These are phyloP conservation scores for Daldinia sp. DNA, from an alignment of 2,329 filamentous ascomycete genomes.

Conservation along the genomic window DNA sequence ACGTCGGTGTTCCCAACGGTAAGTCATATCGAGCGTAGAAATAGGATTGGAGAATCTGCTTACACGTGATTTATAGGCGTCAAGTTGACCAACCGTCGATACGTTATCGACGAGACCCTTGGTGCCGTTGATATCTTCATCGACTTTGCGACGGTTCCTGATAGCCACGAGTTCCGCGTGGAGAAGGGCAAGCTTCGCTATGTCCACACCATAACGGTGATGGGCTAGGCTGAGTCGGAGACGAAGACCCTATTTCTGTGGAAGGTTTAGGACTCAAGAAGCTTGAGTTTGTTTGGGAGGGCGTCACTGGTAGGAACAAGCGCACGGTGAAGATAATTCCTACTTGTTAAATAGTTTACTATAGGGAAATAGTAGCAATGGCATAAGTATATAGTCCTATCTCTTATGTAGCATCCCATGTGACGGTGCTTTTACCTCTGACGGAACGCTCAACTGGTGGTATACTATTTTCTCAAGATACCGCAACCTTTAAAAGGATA, in stretches of 20 bases:
- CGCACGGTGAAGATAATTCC: too few species aligned
- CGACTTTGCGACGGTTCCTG: conserved; percentile 45
- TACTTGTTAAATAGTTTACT: too few species aligned
- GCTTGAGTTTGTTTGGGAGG: too few species aligned
- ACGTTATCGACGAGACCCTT: conserved; percentile 45
- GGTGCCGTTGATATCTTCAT: conserved; percentile 46
- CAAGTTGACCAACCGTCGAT: conserved; percentile 41
- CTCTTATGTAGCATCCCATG: too few species aligned
- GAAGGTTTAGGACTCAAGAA: neutral
- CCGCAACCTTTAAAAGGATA: too few species aligned
- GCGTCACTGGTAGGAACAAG: too few species aligned
- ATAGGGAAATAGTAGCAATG: too few species aligned
- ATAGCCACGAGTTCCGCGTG: conserved; percentile 49
- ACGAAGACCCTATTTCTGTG: neutral
- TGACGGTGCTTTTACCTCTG: too few species aligned
- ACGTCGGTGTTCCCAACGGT: conserved; percentile 50
- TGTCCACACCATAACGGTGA: conserved; percentile 49
- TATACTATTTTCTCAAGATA: too few species aligned
- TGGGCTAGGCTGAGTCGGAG: conserved; percentile 29
- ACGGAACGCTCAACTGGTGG: too few species aligned
- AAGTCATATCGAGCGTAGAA: conserved; percentile 8
- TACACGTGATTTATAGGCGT: conserved; percentile 36
- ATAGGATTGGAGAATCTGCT: neutral
- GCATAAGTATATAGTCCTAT: too few species aligned
- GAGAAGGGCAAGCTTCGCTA: conserved; percentile 47